Percentiles rank a stretch among this genome's conserved stretches.
phyloP scores from a whole-genome alignment of 768 basidiomycete species.

The Trichaptum fuscoviolaceum region DNA sequence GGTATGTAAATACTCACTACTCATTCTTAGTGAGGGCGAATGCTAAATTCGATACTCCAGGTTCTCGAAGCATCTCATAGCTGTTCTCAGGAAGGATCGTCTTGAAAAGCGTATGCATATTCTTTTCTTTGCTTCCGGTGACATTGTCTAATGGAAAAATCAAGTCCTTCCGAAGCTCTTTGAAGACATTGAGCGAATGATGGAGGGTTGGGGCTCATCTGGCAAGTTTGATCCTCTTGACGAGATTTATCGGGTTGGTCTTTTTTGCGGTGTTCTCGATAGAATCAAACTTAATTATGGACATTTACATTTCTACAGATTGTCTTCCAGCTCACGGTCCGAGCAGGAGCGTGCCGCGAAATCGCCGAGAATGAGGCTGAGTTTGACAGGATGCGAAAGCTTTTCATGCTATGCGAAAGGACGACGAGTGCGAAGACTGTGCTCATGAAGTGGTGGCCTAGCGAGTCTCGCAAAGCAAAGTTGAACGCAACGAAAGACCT shows the following conservation, averaged over 20 bases:
- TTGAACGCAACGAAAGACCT: not conserved
- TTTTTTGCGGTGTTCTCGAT: not conserved
- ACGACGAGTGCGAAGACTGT: not conserved
- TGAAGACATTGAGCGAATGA: constrained; percentile 1
- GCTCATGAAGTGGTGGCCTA: not conserved
- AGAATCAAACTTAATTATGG: not conserved
- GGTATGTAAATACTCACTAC: not conserved
- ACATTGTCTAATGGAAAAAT: not conserved
- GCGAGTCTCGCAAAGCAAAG: not conserved
- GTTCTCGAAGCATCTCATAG: not conserved
- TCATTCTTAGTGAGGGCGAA: not conserved
- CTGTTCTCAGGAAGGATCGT: not conserved
- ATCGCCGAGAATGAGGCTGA: not conserved
- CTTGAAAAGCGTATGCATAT: not conserved
- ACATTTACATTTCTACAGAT: not conserved
- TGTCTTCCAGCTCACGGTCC: constrained; percentile 1
- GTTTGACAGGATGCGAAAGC: not conserved
- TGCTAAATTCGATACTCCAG: not conserved
- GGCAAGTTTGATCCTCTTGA: not conserved
- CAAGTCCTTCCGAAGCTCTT: not conserved
- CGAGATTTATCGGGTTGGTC: not conserved
- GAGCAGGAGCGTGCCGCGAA: not conserved
- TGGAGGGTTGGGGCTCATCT: not conserved
- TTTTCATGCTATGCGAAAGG: not conserved
- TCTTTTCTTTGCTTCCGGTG: not conserved